Evolutionary conservation across 2,329 filamentous ascomycete species (phyloP).

Genomic region (Aspergillus aculeatus): DNA sequence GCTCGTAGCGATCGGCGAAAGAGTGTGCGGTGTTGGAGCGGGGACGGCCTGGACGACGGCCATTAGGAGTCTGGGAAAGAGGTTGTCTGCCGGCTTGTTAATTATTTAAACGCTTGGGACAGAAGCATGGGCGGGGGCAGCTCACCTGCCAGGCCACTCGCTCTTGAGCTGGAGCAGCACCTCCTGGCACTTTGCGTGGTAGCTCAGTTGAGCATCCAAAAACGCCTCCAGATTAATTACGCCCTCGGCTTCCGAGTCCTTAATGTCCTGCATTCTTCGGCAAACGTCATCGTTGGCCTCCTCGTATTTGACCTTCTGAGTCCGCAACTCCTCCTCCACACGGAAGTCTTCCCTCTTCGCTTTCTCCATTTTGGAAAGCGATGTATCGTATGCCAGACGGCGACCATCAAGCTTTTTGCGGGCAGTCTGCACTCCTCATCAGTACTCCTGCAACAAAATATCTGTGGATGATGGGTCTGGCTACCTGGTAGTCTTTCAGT

Average conservation of each 20-base stretch:
- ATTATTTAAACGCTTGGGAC: slow-evolving; percentile 7
- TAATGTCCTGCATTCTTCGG: slow-evolving; percentile 93
- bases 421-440: slow-evolving; percentile 54
- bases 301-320: slow-evolving; percentile 93
- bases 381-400: slow-evolving; percentile 86
- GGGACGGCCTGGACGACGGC: slow-evolving; percentile 51
- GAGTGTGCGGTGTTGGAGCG: slow-evolving; percentile 65
- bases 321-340: slow-evolving; percentile 85
- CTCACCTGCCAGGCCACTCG: slow-evolving; percentile 63
- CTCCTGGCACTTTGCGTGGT: slow-evolving; percentile 86
- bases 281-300: slow-evolving; percentile 90
- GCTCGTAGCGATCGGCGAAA: slow-evolving; percentile 59
- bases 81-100: slow-evolving; percentile 23
- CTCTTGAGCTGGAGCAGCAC: slow-evolving; percentile 69
- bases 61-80: slow-evolving; percentile 26
- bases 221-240: slow-evolving; percentile 77
- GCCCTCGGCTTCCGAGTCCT: slow-evolving; percentile 82
- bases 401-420: slow-evolving; percentile 93
- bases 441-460: background rate
- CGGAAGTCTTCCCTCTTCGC: slow-evolving; percentile 91
- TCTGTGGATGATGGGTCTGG: slow-evolving; percentile 22
- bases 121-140: slow-evolving; percentile 13
- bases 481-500: slow-evolving; percentile 96
- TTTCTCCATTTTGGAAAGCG: slow-evolving; percentile 86
- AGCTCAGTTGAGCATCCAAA: slow-evolving; percentile 83